Percentiles rank a stretch among this genome's conserved stretches.
Conservation (phyloP, 1,139 yeast species). For the Scheffersomyces quercinus region DNA sequence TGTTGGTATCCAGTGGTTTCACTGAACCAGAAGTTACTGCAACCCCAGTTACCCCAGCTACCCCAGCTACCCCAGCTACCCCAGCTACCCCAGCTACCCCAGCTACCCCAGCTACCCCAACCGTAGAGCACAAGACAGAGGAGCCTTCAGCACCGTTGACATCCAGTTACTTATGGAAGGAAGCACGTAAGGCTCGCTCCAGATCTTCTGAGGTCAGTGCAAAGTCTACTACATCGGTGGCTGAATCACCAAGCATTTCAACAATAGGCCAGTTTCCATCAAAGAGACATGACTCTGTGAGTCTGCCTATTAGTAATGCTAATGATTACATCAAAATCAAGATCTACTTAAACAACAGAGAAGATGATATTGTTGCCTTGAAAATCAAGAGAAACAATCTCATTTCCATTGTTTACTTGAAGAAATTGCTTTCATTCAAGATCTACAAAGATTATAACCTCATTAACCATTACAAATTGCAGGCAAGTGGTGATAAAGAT, state of each 20-base stretch:
- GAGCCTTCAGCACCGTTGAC: background rate
- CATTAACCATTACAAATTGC: slow-evolving; percentile 30
- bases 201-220: background rate
- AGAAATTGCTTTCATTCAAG: slow-evolving; percentile 32
- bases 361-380: slow-evolving; percentile 34
- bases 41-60: slow-evolving; percentile 19
- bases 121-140: slow-evolving; percentile 12
- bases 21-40: background rate
- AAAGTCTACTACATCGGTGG: background rate
- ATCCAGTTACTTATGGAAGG: background rate
- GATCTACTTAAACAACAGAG: slow-evolving; percentile 30
- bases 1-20: background rate
- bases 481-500: slow-evolving; percentile 11
- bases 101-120: slow-evolving; percentile 24
- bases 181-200: background rate
- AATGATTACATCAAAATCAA: slow-evolving; percentile 32
- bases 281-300: slow-evolving; percentile 2
- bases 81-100: slow-evolving; percentile 23
- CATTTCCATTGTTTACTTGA: slow-evolving; percentile 30
- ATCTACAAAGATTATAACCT: slow-evolving; percentile 35
- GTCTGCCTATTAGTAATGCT: slow-evolving; percentile 2
- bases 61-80: slow-evolving; percentile 25
- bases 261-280: background rate
- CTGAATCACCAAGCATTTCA: background rate
- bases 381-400: slow-evolving; percentile 28